Evolutionary conservation across 2,329 filamentous ascomycete species (phyloP).

Genomic region (Microcyclospora pomicola): DNA sequence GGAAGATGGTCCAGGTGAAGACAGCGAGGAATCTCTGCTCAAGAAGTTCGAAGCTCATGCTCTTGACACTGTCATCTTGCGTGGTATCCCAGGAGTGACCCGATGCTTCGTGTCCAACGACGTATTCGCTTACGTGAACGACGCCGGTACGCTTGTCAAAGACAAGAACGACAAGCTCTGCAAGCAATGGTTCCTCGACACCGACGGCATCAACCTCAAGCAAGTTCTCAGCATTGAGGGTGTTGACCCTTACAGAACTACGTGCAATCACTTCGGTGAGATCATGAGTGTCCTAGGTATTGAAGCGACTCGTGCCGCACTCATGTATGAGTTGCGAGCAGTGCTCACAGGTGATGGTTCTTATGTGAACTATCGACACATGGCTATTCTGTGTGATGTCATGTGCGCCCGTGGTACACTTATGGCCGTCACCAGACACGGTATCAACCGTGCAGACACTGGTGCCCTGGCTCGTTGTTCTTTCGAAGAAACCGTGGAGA

Average conservation of each 20-base stretch:
- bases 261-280: conserved; percentile 92
- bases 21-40: conserved; percentile 76
- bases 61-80: conserved; percentile 77
- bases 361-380: conserved; percentile 96
- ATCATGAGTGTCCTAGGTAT: conserved; percentile 92
- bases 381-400: conserved; percentile 87
- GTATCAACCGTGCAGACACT: conserved; percentile 95
- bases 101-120: conserved; percentile 87
- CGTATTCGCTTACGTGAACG: conserved; percentile 49
- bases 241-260: conserved; percentile 73
- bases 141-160: conserved; percentile 60
- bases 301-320: conserved; percentile 74
- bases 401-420: conserved; percentile 93
- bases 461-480: conserved; percentile 98
- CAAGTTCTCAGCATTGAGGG: conserved; percentile 76
- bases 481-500: conserved; percentile 98
- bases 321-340: conserved; percentile 77
- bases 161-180: conserved; percentile 61
- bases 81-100: conserved; percentile 78
- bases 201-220: conserved; percentile 74
- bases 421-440: conserved; percentile 93
- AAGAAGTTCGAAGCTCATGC: conserved; percentile 87
- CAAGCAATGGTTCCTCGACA: conserved; percentile 92
- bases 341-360: conserved; percentile 98
- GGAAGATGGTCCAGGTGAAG: conserved; percentile 58